Base-by-base conservation (phyloP, 352 stramenopile genomes). In the Phytopythium aichiense region DNA sequence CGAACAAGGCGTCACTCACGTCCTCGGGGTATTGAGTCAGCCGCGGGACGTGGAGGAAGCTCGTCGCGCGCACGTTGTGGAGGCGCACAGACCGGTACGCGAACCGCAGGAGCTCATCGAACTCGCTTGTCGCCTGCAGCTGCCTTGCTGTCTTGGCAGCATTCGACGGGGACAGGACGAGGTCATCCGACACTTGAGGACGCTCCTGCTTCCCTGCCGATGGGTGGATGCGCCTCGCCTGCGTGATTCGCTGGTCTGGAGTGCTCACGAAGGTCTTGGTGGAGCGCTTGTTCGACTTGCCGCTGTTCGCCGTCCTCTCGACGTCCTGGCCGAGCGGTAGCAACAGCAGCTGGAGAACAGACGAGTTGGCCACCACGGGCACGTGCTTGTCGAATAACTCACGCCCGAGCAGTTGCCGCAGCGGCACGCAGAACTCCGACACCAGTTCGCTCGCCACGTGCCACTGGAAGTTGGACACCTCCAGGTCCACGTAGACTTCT, bases 401-500 rank as follows among this genome's bases (percentile, higher is more conserved):
- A 11, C 73, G 65, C 2, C 84, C 84, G 4, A 92, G 54, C 37
- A 92, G 54, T 1, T 60, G 64, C 16, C 79, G 77, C 23, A 92
- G 56, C 20, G 84, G 84, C 4, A 81, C 67, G 46, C 81, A 91
- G 54, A 91, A 68, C 57, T 91, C 84, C 9, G 72, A 76, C 22
- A 92, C 78, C 23, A 90, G 69, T 52, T 92, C 84, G 52, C 79
- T 91, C 5, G 84, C 84, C 25, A 92, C 67, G 37, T 77, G 68
- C 84, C 84, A 92, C 55, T 92, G 84, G 66, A 89, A 91, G 58
- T 92, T 86, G 3, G 79, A 87, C 7, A 89, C 78, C 64, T 92
- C 81, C 23, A 92, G 64, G 60, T 89, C 77, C 2, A 80, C 75
- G 59, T 92, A 92, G 12, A 90, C 81, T 15, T 77, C 69, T 48